Evolutionary conservation across 805 yeast genomes (phyloP).

Genomic region (Yamadazyma sp.): DNA sequence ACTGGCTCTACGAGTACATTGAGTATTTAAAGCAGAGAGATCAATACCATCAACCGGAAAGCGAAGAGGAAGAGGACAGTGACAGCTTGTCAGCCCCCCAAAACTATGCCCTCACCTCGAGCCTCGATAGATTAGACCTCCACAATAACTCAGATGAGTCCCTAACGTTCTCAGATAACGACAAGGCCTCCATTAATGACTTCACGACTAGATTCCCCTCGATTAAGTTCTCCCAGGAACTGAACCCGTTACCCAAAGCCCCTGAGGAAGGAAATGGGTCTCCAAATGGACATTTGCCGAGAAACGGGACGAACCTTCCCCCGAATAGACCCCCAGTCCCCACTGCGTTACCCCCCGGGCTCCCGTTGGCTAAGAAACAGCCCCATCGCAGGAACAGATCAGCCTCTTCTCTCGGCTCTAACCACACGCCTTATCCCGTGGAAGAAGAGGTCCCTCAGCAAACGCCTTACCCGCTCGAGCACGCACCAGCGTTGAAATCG

Average conservation of each 20-base stretch:
- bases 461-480: slow-evolving; percentile 14
- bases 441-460: no score
- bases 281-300: background rate
- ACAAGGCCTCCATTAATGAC: slow-evolving; percentile 1
- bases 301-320: no score
- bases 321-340: slow-evolving; percentile 16
- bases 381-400: background rate
- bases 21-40: slow-evolving; percentile 36
- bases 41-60: background rate
- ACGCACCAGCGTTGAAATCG: slow-evolving; percentile 2
- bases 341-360: slow-evolving; percentile 16
- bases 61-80: slow-evolving; percentile 2
- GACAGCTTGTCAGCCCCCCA: slow-evolving; percentile 11
- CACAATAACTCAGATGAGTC: slow-evolving; percentile 3
- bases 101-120: slow-evolving; percentile 7
- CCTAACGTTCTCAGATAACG: background rate
- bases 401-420: slow-evolving; percentile 1
- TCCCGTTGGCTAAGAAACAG: slow-evolving; percentile 7
- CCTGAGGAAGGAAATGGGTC: background rate
- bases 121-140: background rate
- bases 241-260: slow-evolving; percentile 3
- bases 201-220: slow-evolving; percentile 11
- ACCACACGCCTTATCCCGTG: slow-evolving; percentile 13
- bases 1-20: slow-evolving; percentile 41
- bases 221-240: slow-evolving; percentile 4